Conservation (phyloP, 139 green algal species). For the Coelastrella sp. region DNA sequence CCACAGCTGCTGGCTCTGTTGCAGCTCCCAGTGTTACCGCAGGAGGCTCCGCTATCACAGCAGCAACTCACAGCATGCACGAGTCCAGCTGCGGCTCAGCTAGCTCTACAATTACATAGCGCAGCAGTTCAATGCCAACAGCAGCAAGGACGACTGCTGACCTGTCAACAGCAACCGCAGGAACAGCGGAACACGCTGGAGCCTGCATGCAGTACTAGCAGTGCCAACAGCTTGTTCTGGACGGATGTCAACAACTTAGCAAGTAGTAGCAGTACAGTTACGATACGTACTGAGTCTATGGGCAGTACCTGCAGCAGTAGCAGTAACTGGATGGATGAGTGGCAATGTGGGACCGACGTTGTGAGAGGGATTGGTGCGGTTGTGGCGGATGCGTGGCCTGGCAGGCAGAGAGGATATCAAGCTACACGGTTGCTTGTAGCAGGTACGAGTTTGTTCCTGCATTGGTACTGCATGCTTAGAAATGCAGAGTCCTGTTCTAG, state of each 20-base stretch:
- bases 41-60: neutral
- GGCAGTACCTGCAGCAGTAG: conserved; percentile 6
- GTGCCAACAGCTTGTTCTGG: neutral
- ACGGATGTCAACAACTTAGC: neutral
- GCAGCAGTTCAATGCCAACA: neutral
- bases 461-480: no score
- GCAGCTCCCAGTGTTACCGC: conserved; percentile 18
- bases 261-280: conserved; percentile 9
- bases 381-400: conserved; percentile 1
- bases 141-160: no score
- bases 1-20: conserved; percentile 28
- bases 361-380: conserved; percentile 6
- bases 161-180: neutral
- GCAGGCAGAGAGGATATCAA: conserved; percentile 35
- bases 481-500: no score
- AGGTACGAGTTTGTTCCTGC: neutral
- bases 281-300: neutral
- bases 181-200: neutral
- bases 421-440: conserved; percentile 21
- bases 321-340: neutral
- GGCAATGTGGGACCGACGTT: neutral
- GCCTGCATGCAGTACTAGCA: neutral
- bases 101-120: conserved; percentile 11
- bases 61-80: conserved; percentile 26
- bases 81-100: neutral